These are phyloP conservation scores for Acacia confusa DNA, from an alignment of 306 rosid species.

Conservation along the genomic window DNA sequence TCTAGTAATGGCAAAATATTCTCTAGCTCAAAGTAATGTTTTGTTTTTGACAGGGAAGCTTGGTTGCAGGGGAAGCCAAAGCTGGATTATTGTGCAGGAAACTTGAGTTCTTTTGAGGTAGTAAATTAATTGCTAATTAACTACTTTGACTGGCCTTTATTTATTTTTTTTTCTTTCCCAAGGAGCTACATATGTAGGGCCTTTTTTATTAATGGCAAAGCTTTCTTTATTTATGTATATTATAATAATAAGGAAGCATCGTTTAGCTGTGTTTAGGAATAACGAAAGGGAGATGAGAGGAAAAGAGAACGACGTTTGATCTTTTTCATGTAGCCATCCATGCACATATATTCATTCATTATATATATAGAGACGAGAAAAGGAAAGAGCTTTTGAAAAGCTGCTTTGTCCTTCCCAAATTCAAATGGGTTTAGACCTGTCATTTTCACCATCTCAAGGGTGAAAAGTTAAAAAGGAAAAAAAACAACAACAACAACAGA, in stretches of 20 bases:
- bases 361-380: conserved; percentile 39
- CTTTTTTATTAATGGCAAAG: conserved; percentile 29
- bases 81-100: conserved; percentile 61
- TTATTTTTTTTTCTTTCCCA: conserved; percentile 17
- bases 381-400: conserved; percentile 55
- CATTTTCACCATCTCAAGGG: conserved; percentile 51
- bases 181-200: conserved; percentile 2
- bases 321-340: conserved; percentile 55
- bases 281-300: conserved; percentile 49
- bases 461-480: conserved; percentile 15
- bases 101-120: conserved; percentile 70
- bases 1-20: conserved; percentile 54
- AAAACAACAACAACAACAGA: conserved; percentile 10
- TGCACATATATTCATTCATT: conserved; percentile 44
- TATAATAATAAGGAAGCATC: conserved; percentile 14
- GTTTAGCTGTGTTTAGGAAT: conserved; percentile 39
- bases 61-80: conserved; percentile 83
- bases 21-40: conserved; percentile 22
- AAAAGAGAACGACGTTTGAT: conserved; percentile 53
- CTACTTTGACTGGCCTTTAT: conserved; percentile 28
- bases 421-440: conserved; percentile 47
- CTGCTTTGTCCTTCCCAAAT: conserved; percentile 55
- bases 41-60: conserved; percentile 75
- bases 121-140: conserved; percentile 38
- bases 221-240: background rate